Evolutionary conservation across 2,329 filamentous ascomycete species (phyloP), one percentile per base, ranked within the genome.

Genomic region (Ascochyta viciae-villosae): DNA sequence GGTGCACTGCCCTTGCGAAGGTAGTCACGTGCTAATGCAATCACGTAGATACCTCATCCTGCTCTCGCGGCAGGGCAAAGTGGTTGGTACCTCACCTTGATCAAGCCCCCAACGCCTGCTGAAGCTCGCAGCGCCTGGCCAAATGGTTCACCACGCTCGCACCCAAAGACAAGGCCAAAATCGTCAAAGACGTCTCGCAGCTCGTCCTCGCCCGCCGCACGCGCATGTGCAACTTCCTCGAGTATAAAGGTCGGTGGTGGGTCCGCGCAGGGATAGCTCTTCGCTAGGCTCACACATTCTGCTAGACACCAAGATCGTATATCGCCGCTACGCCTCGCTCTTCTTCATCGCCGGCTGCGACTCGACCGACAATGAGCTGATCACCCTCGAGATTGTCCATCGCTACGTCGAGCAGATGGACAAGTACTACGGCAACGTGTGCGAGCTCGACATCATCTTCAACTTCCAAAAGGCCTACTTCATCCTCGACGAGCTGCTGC

Each of bases 341-440:
- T 99, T 98, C 84, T 99, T 99, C 84, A 99, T 99, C 77, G 93
- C 94, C 72, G 95, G 95, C 70, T 96, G 92, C 81, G 89, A 92
- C 50, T 93, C 93, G n/a, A 92, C 92, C 62, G 95, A 99, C 79
- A 99, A 99, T 79, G 95, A 99, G 76, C 83, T 99, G 74, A 97
- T 98, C 76, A 96, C 92, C 23, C 91, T 99, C 74, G 95, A 99
- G 78, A 92, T 99, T 74, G 96, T 99, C 71, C 95, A 99, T 78
- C 92, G 95, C 79, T 99, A 99, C 77, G 95, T 99, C 74, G 95
- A 99, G 79, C 95, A 99, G 81, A 99, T 99, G 95, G 95, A 99
- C 84, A 99, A 99, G 78, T 99, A 99, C 82, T 99, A 98, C 78
- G 95, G 95, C 78, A 99, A 99, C 77, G 95, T 99, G 57, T 99